Evolutionary conservation across 345 rosid species (phyloP).

Genomic region (Lumnitzera littorea): DNA sequence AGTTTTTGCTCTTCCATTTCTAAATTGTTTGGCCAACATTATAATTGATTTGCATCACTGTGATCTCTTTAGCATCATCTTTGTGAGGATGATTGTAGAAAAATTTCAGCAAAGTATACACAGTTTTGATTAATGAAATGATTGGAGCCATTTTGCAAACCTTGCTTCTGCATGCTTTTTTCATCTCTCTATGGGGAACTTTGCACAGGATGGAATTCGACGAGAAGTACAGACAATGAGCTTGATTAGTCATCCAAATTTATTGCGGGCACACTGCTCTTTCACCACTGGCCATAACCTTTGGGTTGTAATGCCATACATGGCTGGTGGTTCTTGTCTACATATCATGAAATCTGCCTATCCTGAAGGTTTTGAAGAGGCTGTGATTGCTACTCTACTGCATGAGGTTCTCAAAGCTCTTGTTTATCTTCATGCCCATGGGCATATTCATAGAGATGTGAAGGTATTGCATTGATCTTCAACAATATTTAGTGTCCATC

Average conservation of each 20-base stretch:
- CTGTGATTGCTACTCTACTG: constrained; percentile 82
- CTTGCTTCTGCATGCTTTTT: neutral
- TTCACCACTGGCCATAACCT: constrained; percentile 73
- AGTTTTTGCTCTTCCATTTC: neutral
- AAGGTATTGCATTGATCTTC: constrained; percentile 37
- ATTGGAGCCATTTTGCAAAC: too few relatives aligned
- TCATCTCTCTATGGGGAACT: constrained; percentile 1
- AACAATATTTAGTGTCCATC: neutral
- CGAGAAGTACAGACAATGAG: constrained; percentile 96
- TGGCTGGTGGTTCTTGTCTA: constrained; percentile 98
- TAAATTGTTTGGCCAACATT: too few relatives aligned
- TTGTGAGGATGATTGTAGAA: too few relatives aligned
- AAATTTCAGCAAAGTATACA: too few relatives aligned
- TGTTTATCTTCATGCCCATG: constrained; percentile 86
- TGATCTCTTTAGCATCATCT: too few relatives aligned
- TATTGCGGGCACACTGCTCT: constrained; percentile 84
- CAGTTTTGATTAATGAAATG: too few relatives aligned
- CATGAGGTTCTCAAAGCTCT: constrained; percentile 93
- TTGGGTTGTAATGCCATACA: constrained; percentile 99
- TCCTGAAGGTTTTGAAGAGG: constrained; percentile 93
- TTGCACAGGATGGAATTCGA: constrained; percentile 84
- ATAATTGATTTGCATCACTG: neutral
- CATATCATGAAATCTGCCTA: constrained; percentile 81
- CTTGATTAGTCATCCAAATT: constrained; percentile 81
- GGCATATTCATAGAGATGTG: constrained; percentile 97